Conservation (phyloP, 2,329 filamentous ascomycete species). For the Cladosporium oxysporum region DNA sequence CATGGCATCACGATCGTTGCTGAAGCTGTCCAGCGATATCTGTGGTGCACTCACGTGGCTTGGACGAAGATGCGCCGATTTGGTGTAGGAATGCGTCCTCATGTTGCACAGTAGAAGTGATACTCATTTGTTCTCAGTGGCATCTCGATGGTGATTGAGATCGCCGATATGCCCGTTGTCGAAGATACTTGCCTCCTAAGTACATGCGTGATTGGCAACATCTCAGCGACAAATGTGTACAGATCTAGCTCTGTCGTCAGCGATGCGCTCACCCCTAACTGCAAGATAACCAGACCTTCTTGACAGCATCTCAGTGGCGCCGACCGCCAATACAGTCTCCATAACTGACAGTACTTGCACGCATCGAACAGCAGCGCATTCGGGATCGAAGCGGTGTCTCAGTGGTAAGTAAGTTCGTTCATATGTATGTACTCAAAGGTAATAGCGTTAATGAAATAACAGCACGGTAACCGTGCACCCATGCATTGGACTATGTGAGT, state of each 20-base stretch:
- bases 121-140: background rate
- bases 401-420: background rate
- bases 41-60: too few species aligned
- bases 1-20: too few species aligned
- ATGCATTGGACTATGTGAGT: background rate
- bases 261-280: background rate
- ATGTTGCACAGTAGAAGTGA: background rate
- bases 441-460: background rate
- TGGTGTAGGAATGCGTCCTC: too few species aligned
- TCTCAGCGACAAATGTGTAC: background rate
- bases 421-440: background rate
- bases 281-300: background rate
- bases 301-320: background rate
- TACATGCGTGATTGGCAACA: background rate
- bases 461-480: background rate
- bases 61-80: too few species aligned
- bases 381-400: background rate
- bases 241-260: background rate
- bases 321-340: background rate
- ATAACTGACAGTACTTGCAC: background rate
- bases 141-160: background rate
- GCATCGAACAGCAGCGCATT: background rate
- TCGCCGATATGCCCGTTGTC: background rate
- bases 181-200: background rate
- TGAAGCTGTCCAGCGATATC: too few species aligned